Evolutionary conservation across 257 asterid species (phyloP).

Genomic region (Catharanthus roseus): DNA sequence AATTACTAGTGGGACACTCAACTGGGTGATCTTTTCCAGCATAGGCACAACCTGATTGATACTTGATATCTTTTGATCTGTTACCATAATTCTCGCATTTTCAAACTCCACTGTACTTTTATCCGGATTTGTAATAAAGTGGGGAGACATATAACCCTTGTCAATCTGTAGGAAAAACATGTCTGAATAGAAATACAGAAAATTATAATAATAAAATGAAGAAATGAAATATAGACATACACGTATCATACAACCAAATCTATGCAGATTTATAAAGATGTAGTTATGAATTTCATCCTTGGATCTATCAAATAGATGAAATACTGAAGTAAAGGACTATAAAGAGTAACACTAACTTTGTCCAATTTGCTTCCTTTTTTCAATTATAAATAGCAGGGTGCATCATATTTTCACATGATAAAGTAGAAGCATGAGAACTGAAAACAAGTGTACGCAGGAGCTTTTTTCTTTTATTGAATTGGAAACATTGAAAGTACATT

Average conservation of each 20-base stretch:
- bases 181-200: slow-evolving; percentile 76
- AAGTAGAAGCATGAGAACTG: background rate
- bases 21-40: slow-evolving; percentile 86
- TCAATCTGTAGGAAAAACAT: slow-evolving; percentile 89
- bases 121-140: slow-evolving; percentile 66
- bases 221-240: background rate
- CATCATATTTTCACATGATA: background rate
- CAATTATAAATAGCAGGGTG: background rate
- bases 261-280: background rate
- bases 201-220: slow-evolving; percentile 34
- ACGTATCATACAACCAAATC: background rate
- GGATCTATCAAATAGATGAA: background rate
- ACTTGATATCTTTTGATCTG: slow-evolving; percentile 68
- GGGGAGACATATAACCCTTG: slow-evolving; percentile 94
- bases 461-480: background rate
- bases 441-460: background rate
- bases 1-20: slow-evolving; percentile 84
- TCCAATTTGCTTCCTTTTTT: background rate
- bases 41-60: slow-evolving; percentile 70
- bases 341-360: background rate
- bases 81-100: slow-evolving; percentile 79
- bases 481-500: background rate
- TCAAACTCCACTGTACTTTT: slow-evolving; percentile 78
- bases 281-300: background rate
- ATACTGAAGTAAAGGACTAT: background rate